phyloP scores from a whole-genome alignment of 352 stramenopile species.

The Pythium myriotylum region DNA sequence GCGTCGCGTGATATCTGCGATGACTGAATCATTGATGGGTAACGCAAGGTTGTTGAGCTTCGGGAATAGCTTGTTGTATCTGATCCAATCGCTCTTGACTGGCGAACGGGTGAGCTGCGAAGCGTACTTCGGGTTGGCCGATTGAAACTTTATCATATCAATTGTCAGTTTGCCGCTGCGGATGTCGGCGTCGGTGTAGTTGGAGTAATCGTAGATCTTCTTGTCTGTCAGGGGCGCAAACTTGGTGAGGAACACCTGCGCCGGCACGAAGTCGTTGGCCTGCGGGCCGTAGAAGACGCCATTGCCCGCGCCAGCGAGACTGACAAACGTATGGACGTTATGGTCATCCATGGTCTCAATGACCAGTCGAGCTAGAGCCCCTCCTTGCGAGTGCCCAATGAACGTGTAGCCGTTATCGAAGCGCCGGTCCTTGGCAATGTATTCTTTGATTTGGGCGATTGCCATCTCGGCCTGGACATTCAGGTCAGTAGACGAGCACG shows the following conservation, averaged over 20 bases:
- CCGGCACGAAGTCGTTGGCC: slow-evolving; percentile 31
- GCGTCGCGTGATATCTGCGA: slow-evolving; percentile 29
- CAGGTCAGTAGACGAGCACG: slow-evolving; percentile 36
- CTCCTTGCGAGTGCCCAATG: slow-evolving; percentile 50
- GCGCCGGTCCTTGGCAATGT: slow-evolving; percentile 32
- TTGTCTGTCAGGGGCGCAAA: slow-evolving; percentile 20
- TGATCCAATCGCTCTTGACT: slow-evolving; percentile 26
- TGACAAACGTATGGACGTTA: slow-evolving; percentile 46
- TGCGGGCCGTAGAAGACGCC: slow-evolving; percentile 55
- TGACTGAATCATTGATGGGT: slow-evolving; percentile 14
- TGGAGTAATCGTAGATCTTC: slow-evolving; percentile 35
- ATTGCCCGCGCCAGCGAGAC: slow-evolving; percentile 47
- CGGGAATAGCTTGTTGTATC: slow-evolving; percentile 38
- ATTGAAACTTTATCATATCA: slow-evolving; percentile 33
- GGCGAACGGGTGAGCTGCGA: slow-evolving; percentile 39
- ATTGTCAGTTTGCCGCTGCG: slow-evolving; percentile 33
- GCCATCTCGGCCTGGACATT: slow-evolving; percentile 39
- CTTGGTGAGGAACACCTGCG: slow-evolving; percentile 34
- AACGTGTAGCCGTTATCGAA: slow-evolving; percentile 55
- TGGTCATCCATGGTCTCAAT: slow-evolving; percentile 61
- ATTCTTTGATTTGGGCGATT: slow-evolving; percentile 44
- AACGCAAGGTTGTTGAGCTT: slow-evolving; percentile 37
- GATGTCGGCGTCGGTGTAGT: slow-evolving; percentile 31
- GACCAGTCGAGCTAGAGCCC: slow-evolving; percentile 40
- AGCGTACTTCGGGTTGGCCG: slow-evolving; percentile 27